Percentiles rank a stretch among this genome's conserved stretches.
These are phyloP conservation scores for Cephaloascus fragrans DNA, from an alignment of 805 yeast genomes.

Conservation along the genomic window DNA sequence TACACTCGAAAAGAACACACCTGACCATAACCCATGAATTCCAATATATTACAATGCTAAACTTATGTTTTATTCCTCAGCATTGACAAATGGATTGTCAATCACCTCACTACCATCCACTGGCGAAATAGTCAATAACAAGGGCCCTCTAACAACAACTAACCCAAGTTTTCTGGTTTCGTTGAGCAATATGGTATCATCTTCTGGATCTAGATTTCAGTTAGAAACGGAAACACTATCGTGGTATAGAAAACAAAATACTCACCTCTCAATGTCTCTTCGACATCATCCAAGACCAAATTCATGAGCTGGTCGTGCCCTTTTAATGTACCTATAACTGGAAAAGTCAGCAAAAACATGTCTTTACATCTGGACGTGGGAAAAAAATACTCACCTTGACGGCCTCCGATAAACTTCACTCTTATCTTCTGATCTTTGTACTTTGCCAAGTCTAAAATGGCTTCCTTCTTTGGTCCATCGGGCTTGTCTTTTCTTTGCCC, in stretches of 20 bases:
- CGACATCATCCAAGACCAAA: constrained; percentile 60
- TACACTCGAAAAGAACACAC: too few relatives aligned
- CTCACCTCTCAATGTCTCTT: constrained; percentile 54
- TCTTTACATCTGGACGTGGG: too few relatives aligned
- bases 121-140: constrained; percentile 65
- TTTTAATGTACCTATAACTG: constrained; percentile 65
- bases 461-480: constrained; percentile 85
- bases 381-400: constrained; percentile 31
- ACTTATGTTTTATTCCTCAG: neutral
- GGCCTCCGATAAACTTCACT: constrained; percentile 79
- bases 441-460: constrained; percentile 71
- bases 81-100: constrained; percentile 51
- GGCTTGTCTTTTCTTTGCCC: constrained; percentile 11
- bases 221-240: neutral
- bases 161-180: constrained; percentile 63
- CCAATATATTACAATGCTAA: neutral
- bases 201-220: constrained; percentile 47
- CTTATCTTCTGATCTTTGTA: constrained; percentile 65
- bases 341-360: too few relatives aligned
- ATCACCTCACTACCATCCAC: constrained; percentile 62
- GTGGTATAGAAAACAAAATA: constrained; percentile 5
- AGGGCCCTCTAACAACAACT: constrained; percentile 82
- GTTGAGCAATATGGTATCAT: constrained; percentile 40
- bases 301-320: constrained; percentile 82
- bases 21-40: neutral